Conservation (phyloP, 176 grass and related monocot genomes). For the Oryza australiensis region DNA sequence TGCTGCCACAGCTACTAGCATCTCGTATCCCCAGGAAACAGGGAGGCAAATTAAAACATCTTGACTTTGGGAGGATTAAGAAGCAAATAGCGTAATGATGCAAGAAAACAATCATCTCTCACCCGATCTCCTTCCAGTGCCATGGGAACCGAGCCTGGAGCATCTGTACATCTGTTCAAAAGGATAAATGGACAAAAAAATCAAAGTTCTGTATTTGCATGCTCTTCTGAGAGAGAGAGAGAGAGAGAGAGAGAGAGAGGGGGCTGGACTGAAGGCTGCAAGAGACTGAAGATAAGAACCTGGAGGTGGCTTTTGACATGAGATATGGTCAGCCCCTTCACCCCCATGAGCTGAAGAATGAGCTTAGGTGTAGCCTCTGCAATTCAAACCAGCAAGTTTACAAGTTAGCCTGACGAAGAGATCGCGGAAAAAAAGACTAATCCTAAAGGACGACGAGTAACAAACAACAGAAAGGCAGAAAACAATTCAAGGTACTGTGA, state of each 20-base stretch:
- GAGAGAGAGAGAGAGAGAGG: neutral
- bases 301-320: constrained; percentile 99
- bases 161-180: constrained; percentile 82
- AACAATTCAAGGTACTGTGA: neutral
- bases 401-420: neutral
- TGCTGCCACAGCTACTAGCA: neutral
- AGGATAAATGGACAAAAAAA: constrained; percentile 2
- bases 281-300: constrained; percentile 36
- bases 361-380: constrained; percentile 90
- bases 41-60: neutral
- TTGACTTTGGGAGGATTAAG: neutral
- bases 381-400: neutral
- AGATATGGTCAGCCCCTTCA: constrained; percentile 78
- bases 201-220: constrained; percentile 21
- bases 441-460: neutral
- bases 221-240: neutral
- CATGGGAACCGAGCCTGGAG: constrained; percentile 51
- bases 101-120: constrained; percentile 10
- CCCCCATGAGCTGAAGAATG: constrained; percentile 78
- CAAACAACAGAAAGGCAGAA: neutral
- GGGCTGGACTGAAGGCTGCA: neutral
- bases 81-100: neutral
- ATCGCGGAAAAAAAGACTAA: neutral
- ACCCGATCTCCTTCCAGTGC: constrained; percentile 60
- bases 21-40: neutral